These are phyloP conservation scores for Fusarium sacchari DNA, from an alignment of 2,329 filamentous ascomycete genomes.

Conservation along the genomic window DNA sequence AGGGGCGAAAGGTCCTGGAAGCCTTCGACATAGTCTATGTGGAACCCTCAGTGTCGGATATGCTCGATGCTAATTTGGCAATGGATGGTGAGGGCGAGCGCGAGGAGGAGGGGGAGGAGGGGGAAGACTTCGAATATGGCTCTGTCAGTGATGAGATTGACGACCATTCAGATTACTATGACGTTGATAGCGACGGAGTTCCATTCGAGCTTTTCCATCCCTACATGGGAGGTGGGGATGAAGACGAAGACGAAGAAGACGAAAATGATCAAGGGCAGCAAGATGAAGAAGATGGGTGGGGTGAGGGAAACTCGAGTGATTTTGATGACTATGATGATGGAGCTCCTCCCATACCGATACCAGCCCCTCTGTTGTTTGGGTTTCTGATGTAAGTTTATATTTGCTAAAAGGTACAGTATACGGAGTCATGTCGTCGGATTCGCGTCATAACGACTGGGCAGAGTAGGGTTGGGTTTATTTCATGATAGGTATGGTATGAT, in stretches of 20 bases:
- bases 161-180: slow-evolving; percentile 25
- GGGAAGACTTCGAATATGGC: slow-evolving; percentile 22
- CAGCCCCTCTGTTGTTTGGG: slow-evolving; percentile 35
- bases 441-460: background rate
- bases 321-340: slow-evolving; percentile 38
- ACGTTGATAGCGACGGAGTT: slow-evolving; percentile 17
- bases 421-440: background rate
- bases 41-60: slow-evolving; percentile 21
- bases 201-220: slow-evolving; percentile 11
- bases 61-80: slow-evolving; percentile 1
- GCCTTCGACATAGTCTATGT: slow-evolving; percentile 39
- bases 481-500: slow-evolving; percentile 1
- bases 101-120: slow-evolving; percentile 8
- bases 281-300: slow-evolving; percentile 15
- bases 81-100: background rate
- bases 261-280: slow-evolving; percentile 10
- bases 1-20: slow-evolving; percentile 40
- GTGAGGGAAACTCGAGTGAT: slow-evolving; percentile 23
- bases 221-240: slow-evolving; percentile 11
- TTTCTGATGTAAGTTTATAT: slow-evolving; percentile 32
- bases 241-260: slow-evolving; percentile 20
- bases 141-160: slow-evolving; percentile 33
- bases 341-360: slow-evolving; percentile 22
- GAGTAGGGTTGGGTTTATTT: background rate
- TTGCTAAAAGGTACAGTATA: background rate